Evolutionary conservation across 1,284 basidiomycete genomes (phyloP).

Genomic region (Ustilago crameri): DNA sequence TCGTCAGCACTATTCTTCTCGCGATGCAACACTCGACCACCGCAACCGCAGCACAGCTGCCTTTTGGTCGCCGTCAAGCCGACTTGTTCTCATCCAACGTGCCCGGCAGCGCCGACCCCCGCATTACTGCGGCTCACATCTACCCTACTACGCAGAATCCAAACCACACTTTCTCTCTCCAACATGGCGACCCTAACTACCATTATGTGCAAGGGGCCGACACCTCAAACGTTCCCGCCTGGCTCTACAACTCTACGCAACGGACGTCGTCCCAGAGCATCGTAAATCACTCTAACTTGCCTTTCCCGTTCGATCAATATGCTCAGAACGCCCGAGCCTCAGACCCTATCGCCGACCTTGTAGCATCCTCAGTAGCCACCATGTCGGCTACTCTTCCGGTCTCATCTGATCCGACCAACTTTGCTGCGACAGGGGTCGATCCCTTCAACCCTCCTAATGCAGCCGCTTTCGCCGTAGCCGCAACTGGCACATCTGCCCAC

Average conservation of each 20-base stretch:
- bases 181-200: slow-evolving; percentile 19
- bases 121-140: slow-evolving; percentile 8
- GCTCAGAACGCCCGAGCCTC: slow-evolving; percentile 10
- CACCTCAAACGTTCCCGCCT: slow-evolving; percentile 19
- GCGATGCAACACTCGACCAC: slow-evolving; percentile 26
- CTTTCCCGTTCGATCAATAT: slow-evolving; percentile 23
- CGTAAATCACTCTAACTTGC: slow-evolving; percentile 1
- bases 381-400: neutral
- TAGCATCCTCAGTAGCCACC: slow-evolving; percentile 9
- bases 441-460: slow-evolving; percentile 10
- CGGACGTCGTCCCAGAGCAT: neutral
- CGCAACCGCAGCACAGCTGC: slow-evolving; percentile 17
- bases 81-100: slow-evolving; percentile 12
- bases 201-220: slow-evolving; percentile 21
- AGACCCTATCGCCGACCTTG: slow-evolving; percentile 4
- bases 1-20: neutral
- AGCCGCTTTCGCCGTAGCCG: slow-evolving; percentile 13
- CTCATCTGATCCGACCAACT: slow-evolving; percentile 1
- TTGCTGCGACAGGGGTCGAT: slow-evolving; percentile 2
- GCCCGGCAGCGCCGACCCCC: slow-evolving; percentile 23
- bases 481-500: neutral
- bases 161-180: slow-evolving; percentile 8
- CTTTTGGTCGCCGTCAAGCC: slow-evolving; percentile 21
- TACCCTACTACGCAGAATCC: slow-evolving; percentile 11
- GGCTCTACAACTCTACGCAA: slow-evolving; percentile 25